Percentiles rank a stretch among this genome's conserved stretches.
Conservation (phyloP, 2,329 filamentous ascomycete genomes). For the Penicillium oxalicum region DNA sequence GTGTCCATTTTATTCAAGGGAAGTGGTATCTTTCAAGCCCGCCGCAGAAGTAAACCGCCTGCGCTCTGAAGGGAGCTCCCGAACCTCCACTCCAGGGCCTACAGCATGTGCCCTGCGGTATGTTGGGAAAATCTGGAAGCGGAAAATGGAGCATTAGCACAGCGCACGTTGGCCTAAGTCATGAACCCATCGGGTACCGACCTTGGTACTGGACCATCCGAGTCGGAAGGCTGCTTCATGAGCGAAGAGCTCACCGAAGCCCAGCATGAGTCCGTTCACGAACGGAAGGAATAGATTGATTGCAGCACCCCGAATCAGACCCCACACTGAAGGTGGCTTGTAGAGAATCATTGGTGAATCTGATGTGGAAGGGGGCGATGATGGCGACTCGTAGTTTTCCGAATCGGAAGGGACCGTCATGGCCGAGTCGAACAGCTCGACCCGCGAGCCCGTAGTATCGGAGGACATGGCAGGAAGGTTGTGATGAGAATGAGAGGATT, state of each 20-base stretch:
- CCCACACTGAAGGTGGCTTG: constrained; percentile 80
- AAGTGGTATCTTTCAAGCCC: constrained; percentile 60
- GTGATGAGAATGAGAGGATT: not conserved
- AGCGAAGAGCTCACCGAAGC: constrained; percentile 93
- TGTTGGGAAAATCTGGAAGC: constrained; percentile 50
- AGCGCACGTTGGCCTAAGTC: too few species aligned
- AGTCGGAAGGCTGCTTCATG: constrained; percentile 91
- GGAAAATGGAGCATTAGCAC: not conserved
- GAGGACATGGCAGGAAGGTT: constrained; percentile 27
- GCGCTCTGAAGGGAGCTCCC: constrained; percentile 56
- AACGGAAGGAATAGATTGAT: constrained; percentile 96
- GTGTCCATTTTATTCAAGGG: constrained; percentile 52
- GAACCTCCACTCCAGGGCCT: constrained; percentile 77
- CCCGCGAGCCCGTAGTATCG: constrained; percentile 26
- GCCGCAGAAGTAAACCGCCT: constrained; percentile 44
- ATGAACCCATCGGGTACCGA: constrained; percentile 40
- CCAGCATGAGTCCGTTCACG: constrained; percentile 96
- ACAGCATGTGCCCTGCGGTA: constrained; percentile 61
- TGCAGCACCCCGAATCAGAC: constrained; percentile 75
- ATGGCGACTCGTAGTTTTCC: constrained; percentile 39
- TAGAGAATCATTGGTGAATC: constrained; percentile 57
- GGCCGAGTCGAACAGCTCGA: constrained; percentile 40
- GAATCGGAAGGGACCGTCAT: constrained; percentile 45
- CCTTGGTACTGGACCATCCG: constrained; percentile 92
- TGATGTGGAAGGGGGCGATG: constrained; percentile 31